Percentiles rank a stretch among this genome's conserved stretches.
Evolutionary conservation across 495 filamentous ascomycete species (phyloP).

Genomic region (Polyplosphaeria fusca): DNA sequence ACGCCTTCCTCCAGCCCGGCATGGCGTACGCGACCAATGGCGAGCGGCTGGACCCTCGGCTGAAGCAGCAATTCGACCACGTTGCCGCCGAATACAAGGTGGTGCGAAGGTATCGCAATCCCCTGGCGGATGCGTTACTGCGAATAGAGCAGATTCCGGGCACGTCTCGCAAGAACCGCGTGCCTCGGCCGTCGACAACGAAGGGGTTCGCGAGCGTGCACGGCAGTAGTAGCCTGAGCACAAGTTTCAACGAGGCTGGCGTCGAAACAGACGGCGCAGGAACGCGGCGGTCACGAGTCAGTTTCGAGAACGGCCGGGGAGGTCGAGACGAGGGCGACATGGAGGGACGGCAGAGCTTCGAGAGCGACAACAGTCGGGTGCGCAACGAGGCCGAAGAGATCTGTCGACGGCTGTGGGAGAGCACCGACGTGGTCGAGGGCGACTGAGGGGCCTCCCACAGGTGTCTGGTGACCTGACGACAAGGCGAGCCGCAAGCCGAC

Average conservation of each 20-base stretch:
- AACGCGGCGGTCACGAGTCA: slow-evolving; percentile 23
- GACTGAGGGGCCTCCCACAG: slow-evolving; percentile 20
- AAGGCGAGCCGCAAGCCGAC: background rate
- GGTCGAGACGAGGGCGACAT: slow-evolving; percentile 21
- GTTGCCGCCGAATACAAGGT: slow-evolving; percentile 64
- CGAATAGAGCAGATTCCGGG: slow-evolving; percentile 53
- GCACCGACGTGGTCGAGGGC: slow-evolving; percentile 26
- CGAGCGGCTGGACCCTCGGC: slow-evolving; percentile 44
- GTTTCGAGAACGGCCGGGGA: slow-evolving; percentile 23
- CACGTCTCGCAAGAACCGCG: slow-evolving; percentile 40
- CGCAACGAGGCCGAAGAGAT: slow-evolving; percentile 35
- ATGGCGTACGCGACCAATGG: slow-evolving; percentile 43
- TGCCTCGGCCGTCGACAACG: slow-evolving; percentile 36
- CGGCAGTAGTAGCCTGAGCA: slow-evolving; percentile 23
- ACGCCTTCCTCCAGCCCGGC: slow-evolving; percentile 38
- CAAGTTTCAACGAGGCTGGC: slow-evolving; percentile 24
- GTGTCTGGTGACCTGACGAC: slow-evolving; percentile 1
- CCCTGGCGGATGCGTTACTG: slow-evolving; percentile 55
- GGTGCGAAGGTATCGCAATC: slow-evolving; percentile 65
- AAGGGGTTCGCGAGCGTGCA: slow-evolving; percentile 25
- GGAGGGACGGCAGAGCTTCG: slow-evolving; percentile 29
- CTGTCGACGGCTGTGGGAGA: slow-evolving; percentile 35
- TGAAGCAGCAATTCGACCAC: slow-evolving; percentile 57
- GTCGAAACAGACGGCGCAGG: slow-evolving; percentile 21
- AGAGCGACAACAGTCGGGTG: slow-evolving; percentile 22